Evolutionary conservation across 2,329 filamentous ascomycete genomes (phyloP), one percentile per base, ranked within the genome.

Genomic region (Pyrenochaeta sp.): DNA sequence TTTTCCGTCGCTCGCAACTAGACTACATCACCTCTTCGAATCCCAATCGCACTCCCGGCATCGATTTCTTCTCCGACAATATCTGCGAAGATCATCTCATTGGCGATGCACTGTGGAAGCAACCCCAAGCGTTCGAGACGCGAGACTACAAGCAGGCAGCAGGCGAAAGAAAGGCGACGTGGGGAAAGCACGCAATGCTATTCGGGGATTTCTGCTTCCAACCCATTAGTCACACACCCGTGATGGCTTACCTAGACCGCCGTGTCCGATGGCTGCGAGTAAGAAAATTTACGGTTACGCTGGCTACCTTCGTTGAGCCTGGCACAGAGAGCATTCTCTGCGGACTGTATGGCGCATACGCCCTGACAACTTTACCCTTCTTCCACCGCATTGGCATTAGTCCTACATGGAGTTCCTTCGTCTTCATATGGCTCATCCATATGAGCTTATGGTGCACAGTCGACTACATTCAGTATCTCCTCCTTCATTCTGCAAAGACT

Each of bases 41-140:
- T 76, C 84, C 36, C 49, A 75, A 51, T 77, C 72, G 64, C 84
- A 83, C 72, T 75, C 88, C 79, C 0, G 96, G 95, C 0, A 89
- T 99, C 64, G 93, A 98, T 77, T 93, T 89, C 79, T 99, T 99
- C 79, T 96, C 92, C 2, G 86, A 92, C 64, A 96, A 97, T 73
- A 98, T 99, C 72, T 99, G 95, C 80, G 96, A 99, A 76, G 95
- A 99, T 73, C 95, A 99, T 72, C 82, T 97, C 25, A 97, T 99
- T 53, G 94, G 94, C 12, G 95, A 99, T 66, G 80, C 95, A 0
- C 84, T 99, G 4, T 99, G 93, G 93, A 88, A 88, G 54, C 85
- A 86, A 5, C 84, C 71, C 4, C 73, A 75, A 54, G 56, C 64
- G 2, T 76, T 72, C 28, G 73, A 74, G 49, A 58, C 72, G 51